These are phyloP conservation scores for Gossypium aridum DNA, from an alignment of 441 rosid genomes.

Conservation along the genomic window DNA sequence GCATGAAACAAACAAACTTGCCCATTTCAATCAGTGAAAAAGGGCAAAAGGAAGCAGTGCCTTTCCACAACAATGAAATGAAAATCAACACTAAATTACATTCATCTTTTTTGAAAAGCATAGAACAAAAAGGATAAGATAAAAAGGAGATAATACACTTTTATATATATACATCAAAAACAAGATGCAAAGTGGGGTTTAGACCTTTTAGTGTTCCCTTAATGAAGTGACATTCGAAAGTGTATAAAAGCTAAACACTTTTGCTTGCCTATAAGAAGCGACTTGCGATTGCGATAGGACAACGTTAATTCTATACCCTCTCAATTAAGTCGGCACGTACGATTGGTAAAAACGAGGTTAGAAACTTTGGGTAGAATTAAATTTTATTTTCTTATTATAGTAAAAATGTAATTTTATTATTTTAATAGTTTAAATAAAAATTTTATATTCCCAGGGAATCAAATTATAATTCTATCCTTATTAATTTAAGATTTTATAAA, in stretches of 20 bases:
- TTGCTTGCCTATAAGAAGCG: constrained; percentile 12
- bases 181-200: constrained; percentile 9
- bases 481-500: too few relatives aligned
- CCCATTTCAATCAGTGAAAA: constrained; percentile 24
- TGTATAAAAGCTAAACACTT: neutral
- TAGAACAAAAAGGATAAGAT: neutral
- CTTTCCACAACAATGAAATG: neutral
- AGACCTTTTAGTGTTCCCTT: neutral
- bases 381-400: too few relatives aligned
- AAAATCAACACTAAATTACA: neutral
- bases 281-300: constrained; percentile 28
- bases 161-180: neutral
- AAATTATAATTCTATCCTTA: too few relatives aligned
- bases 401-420: too few relatives aligned
- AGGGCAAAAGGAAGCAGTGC: neutral
- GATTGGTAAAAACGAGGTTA: rapidly evolving
- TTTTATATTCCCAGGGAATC: too few relatives aligned
- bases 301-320: constrained; percentile 9
- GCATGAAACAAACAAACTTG: constrained; percentile 16
- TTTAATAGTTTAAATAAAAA: too few relatives aligned
- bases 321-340: too few relatives aligned
- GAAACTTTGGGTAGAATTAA: too few relatives aligned
- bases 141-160: neutral
- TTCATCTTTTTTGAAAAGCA: neutral
- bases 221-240: neutral